A percentile compares a stretch with the other conserved stretches of the same genome.
These are phyloP conservation scores for Fusarium sp. DNA, from an alignment of 2,329 filamentous ascomycete genomes.

Conservation along the genomic window DNA sequence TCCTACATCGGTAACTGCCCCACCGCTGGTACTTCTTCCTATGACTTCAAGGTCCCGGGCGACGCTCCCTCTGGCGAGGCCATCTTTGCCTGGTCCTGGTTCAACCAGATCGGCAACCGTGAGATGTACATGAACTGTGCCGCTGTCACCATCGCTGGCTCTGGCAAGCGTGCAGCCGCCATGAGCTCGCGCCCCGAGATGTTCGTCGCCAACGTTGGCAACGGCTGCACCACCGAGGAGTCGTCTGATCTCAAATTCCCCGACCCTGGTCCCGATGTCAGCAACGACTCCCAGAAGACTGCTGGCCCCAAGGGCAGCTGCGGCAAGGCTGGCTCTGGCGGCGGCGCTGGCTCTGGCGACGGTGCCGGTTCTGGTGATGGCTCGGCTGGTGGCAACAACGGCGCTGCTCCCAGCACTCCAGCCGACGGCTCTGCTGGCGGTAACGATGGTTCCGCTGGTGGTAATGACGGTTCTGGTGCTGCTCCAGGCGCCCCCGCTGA, in stretches of 20 bases:
- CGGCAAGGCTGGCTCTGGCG: slow-evolving; percentile 43
- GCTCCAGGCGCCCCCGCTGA: slow-evolving; percentile 17
- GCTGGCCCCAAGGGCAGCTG: slow-evolving; percentile 52
- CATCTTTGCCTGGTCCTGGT: slow-evolving; percentile 81
- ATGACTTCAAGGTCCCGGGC: slow-evolving; percentile 73
- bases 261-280: slow-evolving; percentile 68
- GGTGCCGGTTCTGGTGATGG: slow-evolving; percentile 20
- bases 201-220: slow-evolving; percentile 76
- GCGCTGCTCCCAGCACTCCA: slow-evolving; percentile 24
- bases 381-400: slow-evolving; percentile 1
- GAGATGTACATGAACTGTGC: slow-evolving; percentile 93
- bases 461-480: slow-evolving; percentile 8
- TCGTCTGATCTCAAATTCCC: slow-evolving; percentile 72
- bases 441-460: slow-evolving; percentile 5
- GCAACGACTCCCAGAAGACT: slow-evolving; percentile 51
- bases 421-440: slow-evolving; percentile 21
- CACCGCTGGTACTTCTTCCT: slow-evolving; percentile 58
- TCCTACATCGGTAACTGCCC: slow-evolving; percentile 68
- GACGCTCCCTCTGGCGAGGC: slow-evolving; percentile 71
- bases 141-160: slow-evolving; percentile 68
- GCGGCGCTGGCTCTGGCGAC: slow-evolving; percentile 17
- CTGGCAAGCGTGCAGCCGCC: slow-evolving; percentile 49
- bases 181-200: slow-evolving; percentile 71
- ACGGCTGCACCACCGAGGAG: slow-evolving; percentile 68
- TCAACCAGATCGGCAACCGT: slow-evolving; percentile 79